Evolutionary conservation across 345 rosid species (phyloP).

Genomic region (Barbarea vulgaris): DNA sequence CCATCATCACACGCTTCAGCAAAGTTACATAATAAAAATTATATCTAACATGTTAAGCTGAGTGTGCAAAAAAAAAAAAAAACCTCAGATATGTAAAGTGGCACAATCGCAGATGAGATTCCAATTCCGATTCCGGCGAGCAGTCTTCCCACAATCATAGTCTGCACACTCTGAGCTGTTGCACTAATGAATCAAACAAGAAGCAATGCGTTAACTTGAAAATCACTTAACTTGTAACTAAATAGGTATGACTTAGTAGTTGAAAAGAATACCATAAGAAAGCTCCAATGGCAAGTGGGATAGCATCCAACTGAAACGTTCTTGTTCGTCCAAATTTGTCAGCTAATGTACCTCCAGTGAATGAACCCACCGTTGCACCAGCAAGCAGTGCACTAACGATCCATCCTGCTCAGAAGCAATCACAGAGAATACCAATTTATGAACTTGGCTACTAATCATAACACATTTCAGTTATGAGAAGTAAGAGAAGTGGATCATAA

Average conservation of each 20-base stretch:
- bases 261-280: constrained; percentile 63
- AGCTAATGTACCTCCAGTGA: constrained; percentile 93
- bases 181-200: constrained; percentile 56
- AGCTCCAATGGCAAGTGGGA: constrained; percentile 87
- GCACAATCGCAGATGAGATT: constrained; percentile 93
- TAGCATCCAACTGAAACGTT: constrained; percentile 91
- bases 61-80: background rate
- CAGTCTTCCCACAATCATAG: constrained; percentile 94
- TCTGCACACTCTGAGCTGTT: constrained; percentile 84
- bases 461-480: constrained; percentile 1
- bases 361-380: constrained; percentile 94
- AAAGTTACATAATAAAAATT: background rate
- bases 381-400: constrained; percentile 94
- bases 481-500: constrained; percentile 17
- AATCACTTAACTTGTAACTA: background rate
- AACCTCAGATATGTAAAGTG: constrained; percentile 98
- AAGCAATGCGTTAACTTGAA: constrained; percentile 25
- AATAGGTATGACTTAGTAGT: background rate
- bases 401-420: constrained; percentile 70
- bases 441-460: constrained; percentile 14
- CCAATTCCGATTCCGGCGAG: constrained; percentile 99
- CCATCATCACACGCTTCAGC: constrained; percentile 31
- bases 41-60: background rate
- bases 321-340: constrained; percentile 94
- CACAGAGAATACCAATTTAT: background rate